Base-by-base conservation (phyloP, 2,329 filamentous ascomycete species). In the Aspergillus fumigatus region DNA sequence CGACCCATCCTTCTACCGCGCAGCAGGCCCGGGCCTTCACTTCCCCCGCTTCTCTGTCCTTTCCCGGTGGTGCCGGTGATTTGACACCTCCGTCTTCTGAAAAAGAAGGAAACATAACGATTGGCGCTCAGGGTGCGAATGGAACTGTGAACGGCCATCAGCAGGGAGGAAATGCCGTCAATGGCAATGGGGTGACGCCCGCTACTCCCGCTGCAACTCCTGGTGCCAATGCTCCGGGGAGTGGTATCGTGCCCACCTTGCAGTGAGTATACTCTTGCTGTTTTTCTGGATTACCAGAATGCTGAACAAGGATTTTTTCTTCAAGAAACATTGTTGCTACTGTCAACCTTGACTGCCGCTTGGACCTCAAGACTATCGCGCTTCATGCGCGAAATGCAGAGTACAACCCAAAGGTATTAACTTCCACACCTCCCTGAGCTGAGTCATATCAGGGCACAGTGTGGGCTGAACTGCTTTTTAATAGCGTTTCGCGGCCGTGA, bases 301-400 rank as follows among this genome's bases (percentile, higher is more conserved):
- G 76, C 79, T 81, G 79, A 80, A 79, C 74, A 71, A 74, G 64
- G 58, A 58, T 57, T 51, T 61, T 58, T 61, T 61, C 43, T 62
- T 66, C 50, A 91, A 95, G 91, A 87, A 97, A 97, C 81, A 96
- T 97, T 80, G 93, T 97, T 77, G 93, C 94, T 66, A 99, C 94
- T 67, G 94, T 97, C 81, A 97, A 97, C 77, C 84, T 97, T 72
- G 91, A 95, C 82, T 97, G 93, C 80, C 92, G 93, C 68, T 81
- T 97, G 79, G 94, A 99, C 75, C 84, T 99, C 67, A 97, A 97
- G 88, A 97, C 94, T 68, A 97, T 99, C 75, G 94, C 94, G 68
- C 84, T 97, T 74, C 94, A 99, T 78, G 94, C 94, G 63, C 88
- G 94, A 78, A 99, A 97, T 76, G 94, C 94, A 62, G 94, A 97